Percentiles rank a stretch among this genome's conserved stretches.
Evolutionary conservation across 345 rosid species (phyloP).

Genomic region (Brassica rapa): DNA sequence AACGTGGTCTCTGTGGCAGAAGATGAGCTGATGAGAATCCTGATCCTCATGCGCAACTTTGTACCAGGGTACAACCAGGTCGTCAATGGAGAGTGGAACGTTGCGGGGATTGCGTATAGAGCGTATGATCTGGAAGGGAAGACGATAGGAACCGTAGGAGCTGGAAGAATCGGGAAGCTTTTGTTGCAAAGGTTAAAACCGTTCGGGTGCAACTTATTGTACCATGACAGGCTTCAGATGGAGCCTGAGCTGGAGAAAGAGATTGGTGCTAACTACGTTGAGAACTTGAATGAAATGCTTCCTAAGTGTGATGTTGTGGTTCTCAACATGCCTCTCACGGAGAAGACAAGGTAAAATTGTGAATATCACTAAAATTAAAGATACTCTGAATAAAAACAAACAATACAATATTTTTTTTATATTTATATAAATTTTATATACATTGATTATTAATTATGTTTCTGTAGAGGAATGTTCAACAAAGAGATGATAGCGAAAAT

Average conservation of each 20-base stretch:
- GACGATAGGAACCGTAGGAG: slow-evolving; percentile 88
- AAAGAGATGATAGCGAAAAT: slow-evolving; percentile 73
- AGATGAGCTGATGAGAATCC: slow-evolving; percentile 94
- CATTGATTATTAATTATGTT: neutral
- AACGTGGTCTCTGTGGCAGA: slow-evolving; percentile 91
- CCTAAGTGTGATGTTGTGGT: slow-evolving; percentile 85
- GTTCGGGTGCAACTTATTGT: slow-evolving; percentile 83
- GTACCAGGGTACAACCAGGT: slow-evolving; percentile 88
- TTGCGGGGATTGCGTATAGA: slow-evolving; percentile 81
- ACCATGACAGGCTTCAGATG: slow-evolving; percentile 80
- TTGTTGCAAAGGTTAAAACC: slow-evolving; percentile 88
- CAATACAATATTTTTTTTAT: no score
- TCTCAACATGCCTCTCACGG: slow-evolving; percentile 84
- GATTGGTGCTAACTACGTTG: slow-evolving; percentile 74
- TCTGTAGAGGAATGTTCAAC: slow-evolving; percentile 70
- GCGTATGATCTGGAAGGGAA: slow-evolving; percentile 97
- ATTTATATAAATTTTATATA: no score
- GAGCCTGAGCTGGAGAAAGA: slow-evolving; percentile 69
- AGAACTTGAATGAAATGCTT: slow-evolving; percentile 79
- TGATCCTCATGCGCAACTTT: slow-evolving; percentile 84
- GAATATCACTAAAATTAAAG: neutral
- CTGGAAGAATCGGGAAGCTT: slow-evolving; percentile 86
- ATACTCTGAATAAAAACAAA: no score
- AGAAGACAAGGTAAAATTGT: slow-evolving; percentile 60
- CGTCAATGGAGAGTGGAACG: slow-evolving; percentile 84